These are phyloP conservation scores for Xylaria sp. DNA, from an alignment of 2,329 filamentous ascomycete genomes.

Conservation along the genomic window DNA sequence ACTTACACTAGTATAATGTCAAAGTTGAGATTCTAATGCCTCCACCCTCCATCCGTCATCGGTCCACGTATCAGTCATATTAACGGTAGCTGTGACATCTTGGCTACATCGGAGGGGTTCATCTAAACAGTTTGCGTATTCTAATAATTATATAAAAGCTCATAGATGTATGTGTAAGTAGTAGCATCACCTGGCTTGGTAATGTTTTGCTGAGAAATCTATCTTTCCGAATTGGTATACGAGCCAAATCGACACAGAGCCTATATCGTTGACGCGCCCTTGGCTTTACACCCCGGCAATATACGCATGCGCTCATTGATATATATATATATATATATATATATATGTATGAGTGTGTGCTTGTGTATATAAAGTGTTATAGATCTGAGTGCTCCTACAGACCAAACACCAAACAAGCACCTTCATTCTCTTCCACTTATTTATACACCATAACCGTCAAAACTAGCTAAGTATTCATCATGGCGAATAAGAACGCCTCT, in stretches of 20 bases:
- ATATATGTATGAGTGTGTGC: background rate
- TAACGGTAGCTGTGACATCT: background rate
- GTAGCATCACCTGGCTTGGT: background rate
- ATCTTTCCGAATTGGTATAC: background rate
- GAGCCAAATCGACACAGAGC: background rate
- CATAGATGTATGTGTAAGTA: background rate
- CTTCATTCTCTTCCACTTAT: background rate
- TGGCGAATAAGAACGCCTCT: conserved; percentile 31
- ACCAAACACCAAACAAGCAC: background rate
- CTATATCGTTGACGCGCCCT: conserved; percentile 7
- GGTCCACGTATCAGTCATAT: conserved; percentile 21
- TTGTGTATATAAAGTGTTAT: background rate
- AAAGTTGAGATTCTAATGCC: background rate
- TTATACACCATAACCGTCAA: background rate
- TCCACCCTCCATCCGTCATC: conserved; percentile 10
- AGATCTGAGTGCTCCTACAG: background rate
- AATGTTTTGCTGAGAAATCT: conserved; percentile 23
- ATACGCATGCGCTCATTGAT: background rate
- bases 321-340: background rate
- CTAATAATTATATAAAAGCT: background rate
- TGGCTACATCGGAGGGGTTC: background rate
- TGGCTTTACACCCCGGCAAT: conserved; percentile 6
- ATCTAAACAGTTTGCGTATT: background rate
- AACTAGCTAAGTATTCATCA: conserved; percentile 14
- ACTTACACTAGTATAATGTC: background rate